These are phyloP conservation scores for Colletotrichum shisoi DNA, from an alignment of 2,329 filamentous ascomycete genomes.

Conservation along the genomic window DNA sequence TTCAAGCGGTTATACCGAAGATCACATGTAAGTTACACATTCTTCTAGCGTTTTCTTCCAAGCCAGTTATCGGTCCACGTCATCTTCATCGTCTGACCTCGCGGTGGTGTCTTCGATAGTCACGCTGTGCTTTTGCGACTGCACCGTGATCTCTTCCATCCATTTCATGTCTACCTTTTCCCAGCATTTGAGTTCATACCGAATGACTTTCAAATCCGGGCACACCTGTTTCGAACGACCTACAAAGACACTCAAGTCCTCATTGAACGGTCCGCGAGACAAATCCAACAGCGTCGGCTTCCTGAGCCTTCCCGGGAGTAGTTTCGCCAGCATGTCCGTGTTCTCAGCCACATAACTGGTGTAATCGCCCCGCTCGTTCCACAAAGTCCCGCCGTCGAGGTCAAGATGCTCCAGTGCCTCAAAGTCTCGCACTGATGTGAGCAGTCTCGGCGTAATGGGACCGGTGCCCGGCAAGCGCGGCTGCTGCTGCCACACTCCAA, in stretches of 20 bases:
- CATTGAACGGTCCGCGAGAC: neutral
- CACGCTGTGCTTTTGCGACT: neutral
- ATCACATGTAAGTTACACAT: too few relatives aligned
- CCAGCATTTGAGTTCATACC: neutral
- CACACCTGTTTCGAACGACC: neutral
- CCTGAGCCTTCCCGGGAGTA: neutral
- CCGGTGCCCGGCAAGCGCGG: too few relatives aligned
- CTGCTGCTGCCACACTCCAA: neutral
- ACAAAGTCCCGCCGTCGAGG: neutral
- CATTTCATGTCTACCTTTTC: neutral
- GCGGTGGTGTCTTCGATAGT: neutral
- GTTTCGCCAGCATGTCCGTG: neutral
- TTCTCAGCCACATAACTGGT: neutral
- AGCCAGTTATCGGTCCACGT: too few relatives aligned
- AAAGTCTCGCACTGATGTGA: neutral
- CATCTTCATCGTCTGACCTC: neutral
- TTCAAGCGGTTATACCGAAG: too few relatives aligned
- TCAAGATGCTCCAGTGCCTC: neutral
- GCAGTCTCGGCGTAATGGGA: too few relatives aligned
- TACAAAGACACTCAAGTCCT: neutral
- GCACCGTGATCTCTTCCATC: neutral
- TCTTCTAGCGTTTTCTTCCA: too few relatives aligned
- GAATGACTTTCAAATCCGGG: neutral
- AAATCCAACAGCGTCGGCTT: neutral
- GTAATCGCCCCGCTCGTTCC: neutral